Base-by-base conservation (phyloP, 305 asterid genomes). In the Nicotiana rustica region DNA sequence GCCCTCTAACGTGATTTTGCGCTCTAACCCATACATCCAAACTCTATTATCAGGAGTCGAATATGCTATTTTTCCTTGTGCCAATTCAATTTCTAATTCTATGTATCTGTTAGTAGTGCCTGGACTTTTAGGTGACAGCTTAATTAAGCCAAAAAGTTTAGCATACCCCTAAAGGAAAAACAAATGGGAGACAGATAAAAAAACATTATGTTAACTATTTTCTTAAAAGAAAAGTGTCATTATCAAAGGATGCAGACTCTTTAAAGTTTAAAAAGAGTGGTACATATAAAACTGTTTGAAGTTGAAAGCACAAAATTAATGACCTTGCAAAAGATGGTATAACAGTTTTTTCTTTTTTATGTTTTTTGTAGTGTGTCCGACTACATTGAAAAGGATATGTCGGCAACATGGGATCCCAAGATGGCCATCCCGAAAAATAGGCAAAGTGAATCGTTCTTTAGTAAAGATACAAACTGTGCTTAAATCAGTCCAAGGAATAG, bases 391-490 rank as follows among this genome's bases (percentile, higher is more conserved):
- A 88, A 91, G 97, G 89, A 93, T 95, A 88, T 93, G 99, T 85
- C 87, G 99, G 84, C 92, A 89, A 57, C 93, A 95, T 82, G 99
- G 98, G 84, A 95, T 95, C 90, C 86, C 91, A 38, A 91, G 97
- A 85, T 95, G 99, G 99, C 98, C 99, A 82, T 94, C 97, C 66
- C 95, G 96, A 79, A 95, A 92, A 89, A 95, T 95, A 89, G 89
- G 90, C 79, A 95, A 95, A 83, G 98, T 94, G 57, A 92, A 92
- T 88, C 95, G 97, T 57, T 95, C 99, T 83, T 85, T 95, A 78
- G 90, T 86, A 79, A 94, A 95, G 84, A 91, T 95, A 61, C 97
- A 87, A 66, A 88, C 90, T 4, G 95, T 94, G 85, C 91, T 95
- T 4, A 90, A 91, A 85, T 95, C 99, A 75, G 99, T 94, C 77